A percentile compares a stretch with the other conserved stretches of the same genome.
These are phyloP conservation scores for Populus trichocarpa DNA, from an alignment of 441 rosid species.

Conservation along the genomic window DNA sequence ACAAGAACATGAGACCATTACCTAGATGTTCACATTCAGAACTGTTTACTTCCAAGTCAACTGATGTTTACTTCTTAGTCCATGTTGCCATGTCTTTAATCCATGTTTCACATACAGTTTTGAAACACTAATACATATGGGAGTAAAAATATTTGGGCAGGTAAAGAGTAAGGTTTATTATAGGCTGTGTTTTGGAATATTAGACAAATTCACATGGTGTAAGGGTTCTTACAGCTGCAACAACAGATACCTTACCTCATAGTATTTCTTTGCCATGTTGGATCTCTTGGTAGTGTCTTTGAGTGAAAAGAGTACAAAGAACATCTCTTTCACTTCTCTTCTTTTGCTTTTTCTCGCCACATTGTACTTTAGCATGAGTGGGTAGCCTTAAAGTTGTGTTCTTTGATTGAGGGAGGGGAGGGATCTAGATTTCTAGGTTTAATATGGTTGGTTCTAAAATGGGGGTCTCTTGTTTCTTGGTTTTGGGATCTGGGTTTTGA, in stretches of 20 bases:
- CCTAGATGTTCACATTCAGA: slow-evolving; percentile 5
- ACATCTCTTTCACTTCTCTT: slow-evolving; percentile 15
- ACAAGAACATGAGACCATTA: not conserved
- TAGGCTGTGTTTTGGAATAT: slow-evolving; percentile 23
- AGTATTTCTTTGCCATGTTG: slow-evolving; percentile 35
- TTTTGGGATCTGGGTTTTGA: slow-evolving; percentile 49
- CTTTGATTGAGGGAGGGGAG: slow-evolving; percentile 24
- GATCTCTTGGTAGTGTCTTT: slow-evolving; percentile 23
- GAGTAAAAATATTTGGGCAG: slow-evolving; percentile 6
- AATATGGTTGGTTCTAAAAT: slow-evolving; percentile 19
- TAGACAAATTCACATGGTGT: slow-evolving; percentile 30
- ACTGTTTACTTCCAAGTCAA: slow-evolving; percentile 25
- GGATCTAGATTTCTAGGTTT: slow-evolving; percentile 24
- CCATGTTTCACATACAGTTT: not conserved
- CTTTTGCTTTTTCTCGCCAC: slow-evolving; percentile 22
- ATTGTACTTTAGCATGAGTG: slow-evolving; percentile 34
- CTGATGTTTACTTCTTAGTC: slow-evolving; percentile 8
- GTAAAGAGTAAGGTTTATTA: slow-evolving; percentile 8
- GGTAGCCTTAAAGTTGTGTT: slow-evolving; percentile 18
- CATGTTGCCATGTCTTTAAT: not conserved
- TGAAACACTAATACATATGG: slow-evolving; percentile 7
- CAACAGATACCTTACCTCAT: slow-evolving; percentile 48
- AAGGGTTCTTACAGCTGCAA: slow-evolving; percentile 38
- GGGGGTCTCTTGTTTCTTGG: slow-evolving; percentile 27
- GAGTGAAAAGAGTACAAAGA: slow-evolving; percentile 10